Percentiles rank a stretch among this genome's conserved stretches.
These are phyloP conservation scores for Talaromyces sp. DNA, from an alignment of 2,329 filamentous ascomycete genomes.

Conservation along the genomic window DNA sequence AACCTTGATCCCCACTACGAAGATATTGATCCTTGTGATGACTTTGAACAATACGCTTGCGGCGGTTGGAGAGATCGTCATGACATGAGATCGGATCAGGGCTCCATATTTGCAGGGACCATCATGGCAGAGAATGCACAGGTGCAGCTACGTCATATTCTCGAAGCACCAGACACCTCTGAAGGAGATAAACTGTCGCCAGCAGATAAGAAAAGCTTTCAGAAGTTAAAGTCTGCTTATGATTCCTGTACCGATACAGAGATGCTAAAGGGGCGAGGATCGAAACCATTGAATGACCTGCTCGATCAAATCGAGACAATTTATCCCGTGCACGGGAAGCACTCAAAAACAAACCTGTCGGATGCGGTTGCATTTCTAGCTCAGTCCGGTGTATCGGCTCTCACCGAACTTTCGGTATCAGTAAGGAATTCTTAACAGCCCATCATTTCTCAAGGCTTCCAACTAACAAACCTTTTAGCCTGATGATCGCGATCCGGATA, in stretches of 20 bases:
- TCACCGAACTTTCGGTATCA: slow-evolving; percentile 28
- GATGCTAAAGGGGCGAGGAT: slow-evolving; percentile 51
- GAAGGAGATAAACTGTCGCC: slow-evolving; percentile 29
- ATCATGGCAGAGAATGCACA: slow-evolving; percentile 60
- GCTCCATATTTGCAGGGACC: slow-evolving; percentile 56
- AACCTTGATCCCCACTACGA: slow-evolving; percentile 60
- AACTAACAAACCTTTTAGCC: slow-evolving; percentile 25
- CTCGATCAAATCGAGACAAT: slow-evolving; percentile 49
- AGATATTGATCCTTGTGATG: slow-evolving; percentile 61
- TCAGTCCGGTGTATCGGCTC: slow-evolving; percentile 31
- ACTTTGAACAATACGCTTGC: slow-evolving; percentile 65
- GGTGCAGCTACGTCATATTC: slow-evolving; percentile 56
- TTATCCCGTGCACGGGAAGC: slow-evolving; percentile 34
- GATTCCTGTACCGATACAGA: slow-evolving; percentile 62
- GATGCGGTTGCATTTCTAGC: slow-evolving; percentile 33
- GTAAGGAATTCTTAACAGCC: slow-evolving; percentile 19
- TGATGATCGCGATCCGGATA: slow-evolving; percentile 54
- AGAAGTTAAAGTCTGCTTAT: slow-evolving; percentile 62
- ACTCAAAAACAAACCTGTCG: slow-evolving; percentile 26
- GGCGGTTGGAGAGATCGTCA: slow-evolving; percentile 62
- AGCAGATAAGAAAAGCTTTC: slow-evolving; percentile 49
- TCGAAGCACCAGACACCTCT: slow-evolving; percentile 49
- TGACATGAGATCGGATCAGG: slow-evolving; percentile 62
- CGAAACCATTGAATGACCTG: slow-evolving; percentile 53
- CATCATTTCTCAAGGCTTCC: not conserved